Percentiles rank a stretch among this genome's conserved stretches.
These are phyloP conservation scores for Drosera capensis DNA, from an alignment of 148 eudicot species.

Conservation along the genomic window DNA sequence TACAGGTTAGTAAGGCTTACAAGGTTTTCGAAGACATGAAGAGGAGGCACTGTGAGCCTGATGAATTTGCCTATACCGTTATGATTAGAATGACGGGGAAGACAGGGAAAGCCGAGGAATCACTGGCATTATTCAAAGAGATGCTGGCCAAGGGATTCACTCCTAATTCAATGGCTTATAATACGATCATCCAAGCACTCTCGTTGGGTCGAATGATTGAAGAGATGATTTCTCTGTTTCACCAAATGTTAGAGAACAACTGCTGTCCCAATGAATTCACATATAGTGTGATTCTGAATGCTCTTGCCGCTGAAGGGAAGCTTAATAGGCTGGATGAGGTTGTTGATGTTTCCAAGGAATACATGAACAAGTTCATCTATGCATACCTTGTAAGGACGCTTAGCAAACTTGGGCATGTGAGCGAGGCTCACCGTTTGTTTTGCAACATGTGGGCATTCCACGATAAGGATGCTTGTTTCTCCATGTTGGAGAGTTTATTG, in stretches of 20 bases:
- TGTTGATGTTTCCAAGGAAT: neutral
- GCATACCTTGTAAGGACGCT: neutral
- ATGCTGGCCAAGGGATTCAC: constrained; percentile 55
- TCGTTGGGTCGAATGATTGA: constrained; percentile 55
- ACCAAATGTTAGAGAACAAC: constrained; percentile 66
- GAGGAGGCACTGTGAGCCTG: constrained; percentile 58
- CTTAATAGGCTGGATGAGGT: neutral
- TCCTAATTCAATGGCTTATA: constrained; percentile 65
- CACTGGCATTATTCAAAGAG: constrained; percentile 55
- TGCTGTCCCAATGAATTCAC: constrained; percentile 25
- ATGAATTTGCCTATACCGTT: constrained; percentile 81
- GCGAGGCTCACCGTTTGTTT: neutral
- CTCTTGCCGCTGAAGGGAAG: neutral
- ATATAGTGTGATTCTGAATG: neutral
- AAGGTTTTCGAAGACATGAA: constrained; percentile 73
- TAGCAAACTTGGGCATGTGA: neutral
- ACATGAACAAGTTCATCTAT: neutral
- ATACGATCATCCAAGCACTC: constrained; percentile 70
- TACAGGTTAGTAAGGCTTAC: constrained; percentile 63
- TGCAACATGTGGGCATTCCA: neutral
- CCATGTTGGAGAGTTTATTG: no score
- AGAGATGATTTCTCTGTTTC: constrained; percentile 51
- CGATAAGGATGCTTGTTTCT: neutral
- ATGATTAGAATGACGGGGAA: constrained; percentile 72
- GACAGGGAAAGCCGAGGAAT: constrained; percentile 48